Base-by-base conservation (phyloP, 1,284 basidiomycete genomes). In the Tilletia horrida region DNA sequence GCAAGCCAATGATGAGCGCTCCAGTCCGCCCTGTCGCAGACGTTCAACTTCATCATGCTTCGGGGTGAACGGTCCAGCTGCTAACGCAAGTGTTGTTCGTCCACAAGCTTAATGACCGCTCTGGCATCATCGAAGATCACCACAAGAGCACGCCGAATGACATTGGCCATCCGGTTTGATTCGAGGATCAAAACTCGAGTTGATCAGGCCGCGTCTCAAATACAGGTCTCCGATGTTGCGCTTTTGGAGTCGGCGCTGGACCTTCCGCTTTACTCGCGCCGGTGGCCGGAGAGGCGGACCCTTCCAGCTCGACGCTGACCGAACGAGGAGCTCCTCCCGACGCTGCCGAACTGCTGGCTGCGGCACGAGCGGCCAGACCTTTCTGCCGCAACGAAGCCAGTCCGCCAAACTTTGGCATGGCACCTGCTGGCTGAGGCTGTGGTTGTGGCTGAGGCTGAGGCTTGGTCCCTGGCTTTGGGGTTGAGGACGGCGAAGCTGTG, bases 321-420 rank as follows among this genome's bases (percentile, higher is more conserved):
- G 50, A 13, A 16, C 23, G 23, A 52, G 47, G 31, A 44, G 42
- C 27, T 40, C 47, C 27, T 13, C 29, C 57, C 18, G 18, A 29
- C 13, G 42, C 21, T 29, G 23, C 18, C 44, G 50, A 44, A 7
- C 16, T n/a, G 25, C 2, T 44, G 27, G 62, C 50, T 11, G 44
- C 62, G 43, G 44, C 48, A 44, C 63, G 35, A 4, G 48, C 42
- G 48, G 44, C 35, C 7, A 50, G 35, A 13, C 63, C 57, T 35
- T 31, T 63, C 55, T n/a, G 67, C 3, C 89, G 90, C 1, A 86
- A 84, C 88, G 88, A 2, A 89, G 90, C 63, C 89, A 86, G 23
- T 87, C 83, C 3, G 87, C 87, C 48, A 84, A 85, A 85, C 66
- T 85, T 84, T 69, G 84, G 84, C 72, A 85, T 71, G 67, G 85